phyloP scores from a whole-genome alignment of 2,329 filamentous ascomycete genomes.

The Botryotinia calthae region DNA sequence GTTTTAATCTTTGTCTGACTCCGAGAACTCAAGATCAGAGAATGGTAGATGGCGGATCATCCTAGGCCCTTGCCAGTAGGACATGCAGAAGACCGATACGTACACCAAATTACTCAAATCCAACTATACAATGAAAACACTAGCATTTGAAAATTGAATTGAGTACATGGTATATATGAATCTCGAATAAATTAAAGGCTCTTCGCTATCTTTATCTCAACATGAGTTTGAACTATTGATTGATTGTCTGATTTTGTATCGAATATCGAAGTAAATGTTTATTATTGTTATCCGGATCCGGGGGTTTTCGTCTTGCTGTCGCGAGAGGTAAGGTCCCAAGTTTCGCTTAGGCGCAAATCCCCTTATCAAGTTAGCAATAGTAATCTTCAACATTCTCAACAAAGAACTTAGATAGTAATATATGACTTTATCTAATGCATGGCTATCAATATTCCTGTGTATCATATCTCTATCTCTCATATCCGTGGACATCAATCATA shows the following conservation, averaged over 20 bases:
- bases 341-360: background rate
- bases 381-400: background rate
- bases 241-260: background rate
- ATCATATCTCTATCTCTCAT: background rate
- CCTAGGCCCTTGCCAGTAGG: conserved; percentile 46
- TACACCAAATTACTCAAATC: background rate
- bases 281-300: background rate
- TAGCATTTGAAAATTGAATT: background rate
- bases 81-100: conserved; percentile 51
- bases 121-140: background rate
- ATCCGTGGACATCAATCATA: background rate
- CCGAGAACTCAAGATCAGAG: conserved; percentile 52
- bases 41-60: conserved; percentile 51
- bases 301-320: background rate
- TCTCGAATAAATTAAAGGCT: background rate
- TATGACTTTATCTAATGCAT: background rate
- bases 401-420: background rate
- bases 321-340: background rate
- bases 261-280: background rate
- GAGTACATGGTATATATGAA: background rate
- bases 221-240: background rate
- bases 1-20: conserved; percentile 49
- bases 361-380: background rate
- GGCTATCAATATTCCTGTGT: background rate
- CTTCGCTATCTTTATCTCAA: background rate